Percentiles rank a stretch among this genome's conserved stretches.
Conservation (phyloP, 1,284 basidiomycete species). For the Takashimella tepidaria region DNA sequence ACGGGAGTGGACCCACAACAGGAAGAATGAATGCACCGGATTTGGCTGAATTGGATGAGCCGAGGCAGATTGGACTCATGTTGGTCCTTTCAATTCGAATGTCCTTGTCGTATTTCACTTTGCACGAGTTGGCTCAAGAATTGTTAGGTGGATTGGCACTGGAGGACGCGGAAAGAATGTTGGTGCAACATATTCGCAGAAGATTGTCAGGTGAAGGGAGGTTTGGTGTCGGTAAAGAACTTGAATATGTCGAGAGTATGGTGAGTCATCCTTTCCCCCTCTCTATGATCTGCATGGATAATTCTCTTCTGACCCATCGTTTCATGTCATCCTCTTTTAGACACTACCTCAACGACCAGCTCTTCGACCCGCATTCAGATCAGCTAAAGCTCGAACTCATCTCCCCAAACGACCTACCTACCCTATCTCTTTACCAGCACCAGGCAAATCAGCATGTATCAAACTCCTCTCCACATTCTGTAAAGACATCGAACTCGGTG, state of each 20-base stretch:
- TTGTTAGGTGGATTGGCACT: slow-evolving; percentile 28
- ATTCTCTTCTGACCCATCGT: no score
- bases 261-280: slow-evolving; percentile 19
- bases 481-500: slow-evolving; percentile 27
- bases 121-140: slow-evolving; percentile 37
- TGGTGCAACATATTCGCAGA: slow-evolving; percentile 43
- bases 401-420: slow-evolving; percentile 29
- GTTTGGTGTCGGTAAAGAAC: slow-evolving; percentile 39
- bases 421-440: slow-evolving; percentile 39
- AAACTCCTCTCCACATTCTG: slow-evolving; percentile 30
- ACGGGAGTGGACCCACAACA: background rate
- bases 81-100: slow-evolving; percentile 43
- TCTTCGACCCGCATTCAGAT: slow-evolving; percentile 41
- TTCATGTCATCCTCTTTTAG: no score
- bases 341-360: slow-evolving; percentile 33
- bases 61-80: slow-evolving; percentile 33
- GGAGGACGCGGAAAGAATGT: slow-evolving; percentile 39
- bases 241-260: slow-evolving; percentile 40
- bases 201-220: slow-evolving; percentile 42
- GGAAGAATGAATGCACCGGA: background rate
- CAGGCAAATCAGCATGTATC: slow-evolving; percentile 39
- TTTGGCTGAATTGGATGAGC: slow-evolving; percentile 23
- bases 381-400: slow-evolving; percentile 38
- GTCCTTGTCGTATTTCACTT: slow-evolving; percentile 44
- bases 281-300: no score